phyloP scores from a whole-genome alignment of 2,329 filamentous ascomycete genomes.

The Pseudogymnoascus pannorum region DNA sequence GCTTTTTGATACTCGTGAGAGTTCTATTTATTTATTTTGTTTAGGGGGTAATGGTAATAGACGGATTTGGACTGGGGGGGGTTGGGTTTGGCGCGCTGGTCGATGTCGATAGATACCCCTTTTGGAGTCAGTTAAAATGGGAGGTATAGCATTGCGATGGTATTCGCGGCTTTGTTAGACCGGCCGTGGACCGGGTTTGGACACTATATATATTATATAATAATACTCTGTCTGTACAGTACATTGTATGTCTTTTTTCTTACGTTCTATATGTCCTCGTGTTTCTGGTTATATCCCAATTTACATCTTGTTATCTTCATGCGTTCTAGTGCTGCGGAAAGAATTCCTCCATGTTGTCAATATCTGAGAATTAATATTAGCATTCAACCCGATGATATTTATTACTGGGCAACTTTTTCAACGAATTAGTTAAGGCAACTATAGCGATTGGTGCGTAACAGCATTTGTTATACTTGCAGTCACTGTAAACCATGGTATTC shows the following conservation, averaged over 20 bases:
- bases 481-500: too few relatives aligned
- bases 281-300: neutral
- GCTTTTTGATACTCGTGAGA: constrained; percentile 35
- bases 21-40: too few relatives aligned
- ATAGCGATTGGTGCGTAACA: too few relatives aligned
- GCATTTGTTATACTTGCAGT: too few relatives aligned
- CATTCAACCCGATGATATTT: too few relatives aligned
- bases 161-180: neutral
- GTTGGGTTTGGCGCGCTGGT: neutral
- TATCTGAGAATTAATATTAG: too few relatives aligned
- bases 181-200: neutral
- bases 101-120: neutral
- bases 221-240: neutral
- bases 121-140: neutral
- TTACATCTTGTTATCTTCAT: neutral
- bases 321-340: neutral
- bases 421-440: too few relatives aligned
- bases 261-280: neutral
- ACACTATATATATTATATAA: neutral
- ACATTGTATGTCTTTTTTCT: neutral
- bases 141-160: neutral
- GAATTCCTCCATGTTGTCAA: neutral
- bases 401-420: too few relatives aligned
- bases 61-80: neutral
- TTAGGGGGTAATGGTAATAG: neutral